phyloP scores from a whole-genome alignment of 1,284 basidiomycete species.

The Coriolopsis trogii region DNA sequence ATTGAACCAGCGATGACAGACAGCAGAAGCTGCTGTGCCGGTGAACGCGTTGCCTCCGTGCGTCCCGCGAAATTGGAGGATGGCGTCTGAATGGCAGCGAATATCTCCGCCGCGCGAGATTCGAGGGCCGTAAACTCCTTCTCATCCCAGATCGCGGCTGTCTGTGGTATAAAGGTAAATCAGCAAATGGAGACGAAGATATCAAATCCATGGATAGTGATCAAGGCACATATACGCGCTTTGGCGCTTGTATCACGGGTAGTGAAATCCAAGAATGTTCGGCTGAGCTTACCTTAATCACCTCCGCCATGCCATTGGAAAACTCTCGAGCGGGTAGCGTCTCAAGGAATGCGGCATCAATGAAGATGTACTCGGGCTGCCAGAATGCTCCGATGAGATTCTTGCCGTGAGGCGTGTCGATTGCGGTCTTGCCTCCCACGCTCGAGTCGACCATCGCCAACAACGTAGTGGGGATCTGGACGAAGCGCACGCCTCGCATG shows the following conservation, averaged over 20 bases:
- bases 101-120: slow-evolving; percentile 81
- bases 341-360: slow-evolving; percentile 94
- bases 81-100: slow-evolving; percentile 81
- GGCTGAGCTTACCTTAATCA: slow-evolving; percentile 88
- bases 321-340: slow-evolving; percentile 94
- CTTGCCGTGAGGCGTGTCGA: slow-evolving; percentile 96
- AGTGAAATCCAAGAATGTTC: too few species aligned
- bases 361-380: slow-evolving; percentile 98
- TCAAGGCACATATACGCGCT: too few species aligned
- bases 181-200: not conserved
- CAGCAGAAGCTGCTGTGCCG: slow-evolving; percentile 74
- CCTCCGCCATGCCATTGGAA: slow-evolving; percentile 98
- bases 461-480: slow-evolving; percentile 96
- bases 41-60: slow-evolving; percentile 67
- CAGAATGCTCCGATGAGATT: slow-evolving; percentile 99
- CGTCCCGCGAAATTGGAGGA: slow-evolving; percentile 65
- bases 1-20: slow-evolving; percentile 87
- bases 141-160: slow-evolving; percentile 95
- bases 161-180: slow-evolving; percentile 52
- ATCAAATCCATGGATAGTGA: too few species aligned
- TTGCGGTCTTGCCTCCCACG: slow-evolving; percentile 98
- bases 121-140: slow-evolving; percentile 86
- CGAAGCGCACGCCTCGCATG: slow-evolving; percentile 90
- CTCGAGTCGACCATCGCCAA: slow-evolving; percentile 99
- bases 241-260: too few species aligned